These are phyloP conservation scores for Wallacemonas collosoma DNA, from an alignment of 208 protist species.

Conservation along the genomic window DNA sequence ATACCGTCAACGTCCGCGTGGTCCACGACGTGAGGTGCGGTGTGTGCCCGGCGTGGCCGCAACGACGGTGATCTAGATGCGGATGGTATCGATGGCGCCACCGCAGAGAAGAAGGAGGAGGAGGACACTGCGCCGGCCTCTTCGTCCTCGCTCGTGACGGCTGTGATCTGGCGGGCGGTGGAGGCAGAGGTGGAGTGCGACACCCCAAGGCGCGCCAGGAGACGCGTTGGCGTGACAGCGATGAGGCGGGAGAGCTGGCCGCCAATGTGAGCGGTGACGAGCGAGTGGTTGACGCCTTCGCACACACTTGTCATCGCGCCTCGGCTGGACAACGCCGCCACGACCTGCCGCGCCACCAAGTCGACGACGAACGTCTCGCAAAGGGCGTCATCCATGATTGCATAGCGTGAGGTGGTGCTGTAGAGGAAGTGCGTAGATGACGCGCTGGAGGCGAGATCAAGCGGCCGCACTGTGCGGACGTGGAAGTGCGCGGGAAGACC, in stretches of 20 bases:
- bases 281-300: slow-evolving; percentile 39
- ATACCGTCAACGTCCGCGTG: neutral
- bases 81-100: neutral
- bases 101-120: slow-evolving; percentile 6
- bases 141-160: neutral
- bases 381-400: slow-evolving; percentile 55
- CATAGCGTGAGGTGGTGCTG: slow-evolving; percentile 41
- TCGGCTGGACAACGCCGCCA: slow-evolving; percentile 37
- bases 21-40: no score
- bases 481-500: slow-evolving; percentile 29
- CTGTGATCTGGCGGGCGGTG: no score
- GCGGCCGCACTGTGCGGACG: slow-evolving; percentile 15
- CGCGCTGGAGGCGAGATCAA: neutral
- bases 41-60: no score
- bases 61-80: no score
- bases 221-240: slow-evolving; percentile 20
- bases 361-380: slow-evolving; percentile 68
- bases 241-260: slow-evolving; percentile 20
- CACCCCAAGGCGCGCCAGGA: slow-evolving; percentile 4
- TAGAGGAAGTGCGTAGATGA: slow-evolving; percentile 16
- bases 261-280: slow-evolving; percentile 27
- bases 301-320: slow-evolving; percentile 70
- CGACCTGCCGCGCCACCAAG: slow-evolving; percentile 42
- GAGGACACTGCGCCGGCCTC: neutral
- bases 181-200: no score